Conservation (phyloP, 2,329 filamentous ascomycete genomes). For the Cladosporium sp. region DNA sequence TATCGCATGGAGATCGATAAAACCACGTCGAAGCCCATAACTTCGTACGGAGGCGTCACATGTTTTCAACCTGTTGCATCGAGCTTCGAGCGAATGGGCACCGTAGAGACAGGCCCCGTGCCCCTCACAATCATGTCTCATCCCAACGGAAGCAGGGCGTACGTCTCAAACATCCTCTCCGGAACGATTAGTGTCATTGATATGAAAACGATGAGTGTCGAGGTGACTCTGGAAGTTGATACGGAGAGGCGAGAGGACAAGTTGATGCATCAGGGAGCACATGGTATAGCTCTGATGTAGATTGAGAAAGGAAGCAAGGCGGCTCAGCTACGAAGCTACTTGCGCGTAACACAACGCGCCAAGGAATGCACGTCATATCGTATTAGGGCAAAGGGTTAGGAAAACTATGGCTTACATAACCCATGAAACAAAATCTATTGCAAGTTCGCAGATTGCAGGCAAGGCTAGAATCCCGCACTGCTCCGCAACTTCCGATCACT, state of each 20-base stretch:
- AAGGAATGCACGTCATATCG: not conserved
- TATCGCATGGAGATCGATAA: not conserved
- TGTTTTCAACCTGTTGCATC: not conserved
- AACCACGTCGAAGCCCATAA: not conserved
- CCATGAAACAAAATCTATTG: not conserved
- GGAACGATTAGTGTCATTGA: slow-evolving; percentile 19
- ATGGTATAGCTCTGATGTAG: slow-evolving; percentile 11
- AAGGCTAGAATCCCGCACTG: not conserved
- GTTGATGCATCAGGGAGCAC: slow-evolving; percentile 20
- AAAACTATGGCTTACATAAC: not conserved
- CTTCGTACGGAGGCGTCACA: slow-evolving; percentile 3
- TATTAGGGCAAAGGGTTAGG: no score
- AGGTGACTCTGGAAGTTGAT: slow-evolving; percentile 18
- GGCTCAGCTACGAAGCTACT: no score
- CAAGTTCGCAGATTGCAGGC: not conserved
- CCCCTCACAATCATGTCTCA: slow-evolving; percentile 18
- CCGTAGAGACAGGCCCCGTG: slow-evolving; percentile 15
- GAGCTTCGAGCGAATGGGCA: slow-evolving; percentile 6
- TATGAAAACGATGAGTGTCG: slow-evolving; percentile 1
- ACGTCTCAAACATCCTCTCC: slow-evolving; percentile 17
- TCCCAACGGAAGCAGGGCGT: slow-evolving; percentile 13
- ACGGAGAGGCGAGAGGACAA: slow-evolving; percentile 18
- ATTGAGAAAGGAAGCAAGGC: not conserved
- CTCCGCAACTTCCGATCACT: not conserved
- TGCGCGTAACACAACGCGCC: no score